Percentiles rank a stretch among this genome's conserved stretches.
phyloP scores from a whole-genome alignment of 352 stramenopile species.

The Nothophytophthora sp. region DNA sequence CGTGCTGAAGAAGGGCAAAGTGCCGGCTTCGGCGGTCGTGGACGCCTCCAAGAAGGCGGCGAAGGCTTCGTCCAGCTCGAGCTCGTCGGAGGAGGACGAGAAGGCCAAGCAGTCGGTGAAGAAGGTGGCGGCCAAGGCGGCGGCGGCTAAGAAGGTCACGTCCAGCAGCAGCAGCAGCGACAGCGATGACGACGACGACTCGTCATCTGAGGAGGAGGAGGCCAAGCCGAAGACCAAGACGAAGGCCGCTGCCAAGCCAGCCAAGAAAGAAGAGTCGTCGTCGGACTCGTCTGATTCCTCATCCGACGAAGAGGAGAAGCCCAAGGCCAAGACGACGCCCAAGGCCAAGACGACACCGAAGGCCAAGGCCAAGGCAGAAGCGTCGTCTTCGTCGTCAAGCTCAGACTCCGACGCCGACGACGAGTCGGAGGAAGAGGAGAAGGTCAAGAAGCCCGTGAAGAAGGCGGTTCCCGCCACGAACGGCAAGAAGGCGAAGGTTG shows the following conservation, averaged over 20 bases:
- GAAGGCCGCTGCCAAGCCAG: constrained; percentile 7
- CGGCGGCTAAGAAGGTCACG: constrained; percentile 19
- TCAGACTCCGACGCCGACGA: constrained; percentile 60
- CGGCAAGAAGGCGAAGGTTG: constrained; percentile 6
- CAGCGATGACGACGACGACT: constrained; percentile 19
- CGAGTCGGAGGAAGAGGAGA: constrained; percentile 43
- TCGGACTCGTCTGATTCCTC: constrained; percentile 32
- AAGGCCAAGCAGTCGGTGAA: constrained; percentile 29
- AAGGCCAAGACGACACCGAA: constrained; percentile 22
- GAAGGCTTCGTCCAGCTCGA: constrained; percentile 34
- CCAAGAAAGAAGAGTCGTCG: constrained; percentile 32
- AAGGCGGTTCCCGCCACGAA: constrained; percentile 16
- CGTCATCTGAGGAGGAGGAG: constrained; percentile 26
- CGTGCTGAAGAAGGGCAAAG: constrained; percentile 52
- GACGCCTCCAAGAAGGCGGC: constrained; percentile 50
- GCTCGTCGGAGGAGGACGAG: constrained; percentile 34
- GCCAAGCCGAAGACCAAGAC: constrained; percentile 19
- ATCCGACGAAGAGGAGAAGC: constrained; percentile 31
- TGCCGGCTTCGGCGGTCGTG: constrained; percentile 53
- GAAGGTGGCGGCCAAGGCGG: constrained; percentile 18
- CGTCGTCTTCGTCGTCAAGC: constrained; percentile 23
- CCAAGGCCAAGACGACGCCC: constrained; percentile 26
- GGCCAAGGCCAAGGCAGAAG: constrained; percentile 23
- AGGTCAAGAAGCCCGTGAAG: constrained; percentile 28
- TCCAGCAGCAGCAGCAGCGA: constrained; percentile 10